Percentiles rank a stretch among this genome's conserved stretches.
phyloP scores from a whole-genome alignment of 495 filamentous ascomycete genomes.

The Trichoderma asperelloides region DNA sequence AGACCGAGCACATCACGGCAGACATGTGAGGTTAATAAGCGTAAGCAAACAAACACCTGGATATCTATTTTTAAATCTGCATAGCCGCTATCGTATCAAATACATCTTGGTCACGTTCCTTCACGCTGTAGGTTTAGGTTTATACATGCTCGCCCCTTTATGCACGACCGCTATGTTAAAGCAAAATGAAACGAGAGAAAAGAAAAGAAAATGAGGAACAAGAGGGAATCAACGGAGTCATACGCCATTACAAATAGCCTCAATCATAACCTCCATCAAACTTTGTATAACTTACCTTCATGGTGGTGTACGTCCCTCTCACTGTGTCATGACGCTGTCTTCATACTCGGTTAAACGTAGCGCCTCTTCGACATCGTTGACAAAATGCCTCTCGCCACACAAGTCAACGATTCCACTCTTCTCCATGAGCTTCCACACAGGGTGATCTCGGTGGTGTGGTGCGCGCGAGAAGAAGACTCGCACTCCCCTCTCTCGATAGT shows the following conservation, averaged over 20 bases:
- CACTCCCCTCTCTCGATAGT: constrained; percentile 62
- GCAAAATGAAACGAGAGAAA: background rate
- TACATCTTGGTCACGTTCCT: constrained; percentile 7
- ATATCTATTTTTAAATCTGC: background rate
- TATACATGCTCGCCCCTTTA: constrained; percentile 1
- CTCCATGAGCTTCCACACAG: constrained; percentile 65
- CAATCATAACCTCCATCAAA: background rate
- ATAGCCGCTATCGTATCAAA: background rate
- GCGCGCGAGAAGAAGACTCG: constrained; percentile 84
- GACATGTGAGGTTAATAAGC: too few relatives aligned
- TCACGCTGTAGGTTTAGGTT: background rate
- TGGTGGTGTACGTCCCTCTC: background rate
- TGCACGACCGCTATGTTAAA: constrained; percentile 3
- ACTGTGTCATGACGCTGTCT: constrained; percentile 16
- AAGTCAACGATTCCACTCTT: constrained; percentile 75
- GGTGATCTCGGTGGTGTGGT: constrained; percentile 42
- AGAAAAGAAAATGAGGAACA: background rate
- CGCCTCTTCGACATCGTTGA: constrained; percentile 74
- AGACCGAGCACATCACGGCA: too few relatives aligned
- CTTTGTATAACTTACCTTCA: background rate
- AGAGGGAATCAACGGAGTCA: background rate
- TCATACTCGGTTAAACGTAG: constrained; percentile 69
- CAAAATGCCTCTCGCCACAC: constrained; percentile 66
- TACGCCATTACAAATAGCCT: background rate
- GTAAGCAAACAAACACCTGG: constrained; percentile 1